These are phyloP conservation scores for Vachellia pachyceras DNA, from an alignment of 306 rosid genomes.

Conservation along the genomic window DNA sequence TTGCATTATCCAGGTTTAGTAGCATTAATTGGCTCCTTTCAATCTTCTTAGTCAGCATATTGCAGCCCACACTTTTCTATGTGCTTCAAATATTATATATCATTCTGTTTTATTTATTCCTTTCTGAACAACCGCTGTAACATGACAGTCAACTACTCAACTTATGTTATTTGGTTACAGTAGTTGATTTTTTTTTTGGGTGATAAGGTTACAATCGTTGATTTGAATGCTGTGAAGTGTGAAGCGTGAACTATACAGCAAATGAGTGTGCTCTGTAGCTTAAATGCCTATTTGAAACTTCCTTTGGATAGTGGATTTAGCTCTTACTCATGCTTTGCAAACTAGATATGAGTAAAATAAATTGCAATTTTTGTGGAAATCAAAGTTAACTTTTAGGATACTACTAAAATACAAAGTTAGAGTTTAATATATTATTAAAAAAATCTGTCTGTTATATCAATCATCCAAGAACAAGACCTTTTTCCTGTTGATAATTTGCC, in stretches of 20 bases:
- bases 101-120: neutral
- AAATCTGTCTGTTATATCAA: slow-evolving; percentile 4
- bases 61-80: neutral
- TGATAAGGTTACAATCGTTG: no score
- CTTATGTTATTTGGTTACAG: slow-evolving; percentile 12
- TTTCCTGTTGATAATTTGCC: slow-evolving; percentile 14
- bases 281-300: slow-evolving; percentile 6
- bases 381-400: neutral
- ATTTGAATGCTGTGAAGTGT: slow-evolving; percentile 11
- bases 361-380: slow-evolving; percentile 14
- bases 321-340: slow-evolving; percentile 10
- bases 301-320: neutral
- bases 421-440: neutral
- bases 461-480: slow-evolving; percentile 2
- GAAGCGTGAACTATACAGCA: neutral
- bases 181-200: neutral
- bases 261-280: slow-evolving; percentile 15
- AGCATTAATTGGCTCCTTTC: slow-evolving; percentile 17
- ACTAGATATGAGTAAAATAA: slow-evolving; percentile 11
- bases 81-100: slow-evolving; percentile 7
- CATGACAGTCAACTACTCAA: neutral
- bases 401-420: neutral
- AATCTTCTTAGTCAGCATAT: slow-evolving; percentile 3
- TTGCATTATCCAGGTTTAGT: slow-evolving; percentile 78
- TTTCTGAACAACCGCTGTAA: neutral